Evolutionary conservation across 140 eudicot species (phyloP), one percentile per base, ranked within the genome.

Genomic region (Cichorium intybus): DNA sequence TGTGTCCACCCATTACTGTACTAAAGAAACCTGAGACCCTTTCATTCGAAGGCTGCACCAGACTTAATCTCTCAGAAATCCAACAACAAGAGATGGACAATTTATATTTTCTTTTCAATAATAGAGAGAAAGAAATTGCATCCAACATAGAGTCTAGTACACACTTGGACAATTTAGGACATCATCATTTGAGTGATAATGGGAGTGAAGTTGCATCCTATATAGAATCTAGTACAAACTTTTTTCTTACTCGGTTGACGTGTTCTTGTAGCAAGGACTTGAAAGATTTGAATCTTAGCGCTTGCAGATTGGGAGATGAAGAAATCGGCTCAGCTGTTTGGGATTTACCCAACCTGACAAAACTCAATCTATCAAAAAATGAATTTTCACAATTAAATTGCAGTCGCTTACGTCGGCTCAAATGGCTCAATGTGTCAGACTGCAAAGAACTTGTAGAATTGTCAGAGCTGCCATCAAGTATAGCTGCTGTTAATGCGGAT

Each of bases 321-420:
- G 68, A 64, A 20, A 15, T 39, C 46, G 56, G 47, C 20, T 17
- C 8, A 15, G 52, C 37, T 55, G 17, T 75, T 67, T 21, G 68
- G 2, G 52, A 26, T 35, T 58, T 75, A 26, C 33, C 69, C 18
- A 48, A 23, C 21, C 10, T 66, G 51, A 11, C 24, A 21, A 70
- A 57, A n/a, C 54, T 73, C 7, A 52, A 64, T 55, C 43, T 63
- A 28, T 24, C 54, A 1, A 60, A 52, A 48, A 75, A 61, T 4
- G 12, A 39, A 24, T 56, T 75, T 48, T 49, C 66, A 23, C 20
- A 20, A 15, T 7, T 74, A 8, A 41, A 68, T 37, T 34, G 28
- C 4, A 62, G 35, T 63, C 29, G 62, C 2, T 2, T 27, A n/a
- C 60, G 3, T 9, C 60, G 60, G 0, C 60, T 53, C 60, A 53